Conservation (phyloP, 2,329 filamentous ascomycete genomes). For the Blumeriella jaapii region DNA sequence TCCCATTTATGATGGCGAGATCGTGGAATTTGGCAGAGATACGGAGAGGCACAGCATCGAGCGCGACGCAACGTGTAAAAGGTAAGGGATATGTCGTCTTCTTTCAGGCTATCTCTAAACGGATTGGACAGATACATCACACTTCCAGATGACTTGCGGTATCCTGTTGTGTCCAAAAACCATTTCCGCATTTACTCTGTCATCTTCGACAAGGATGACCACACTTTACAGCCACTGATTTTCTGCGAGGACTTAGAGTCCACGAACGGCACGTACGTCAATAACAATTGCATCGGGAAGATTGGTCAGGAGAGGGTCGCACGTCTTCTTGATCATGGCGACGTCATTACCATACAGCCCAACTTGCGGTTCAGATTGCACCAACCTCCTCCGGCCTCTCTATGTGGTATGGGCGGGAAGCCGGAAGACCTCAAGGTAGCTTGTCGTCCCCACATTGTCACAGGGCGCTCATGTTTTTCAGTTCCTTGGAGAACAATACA, state of each 20-base stretch:
- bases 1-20: neutral
- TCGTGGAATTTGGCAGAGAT: constrained; percentile 2
- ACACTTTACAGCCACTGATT: constrained; percentile 29
- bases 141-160: neutral
- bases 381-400: constrained; percentile 16
- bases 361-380: constrained; percentile 29
- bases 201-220: constrained; percentile 33
- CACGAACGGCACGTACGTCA: constrained; percentile 42
- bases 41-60: neutral
- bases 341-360: constrained; percentile 33
- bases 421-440: constrained; percentile 29
- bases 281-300: constrained; percentile 34
- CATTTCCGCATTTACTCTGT: constrained; percentile 46
- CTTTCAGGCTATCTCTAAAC: too few relatives aligned
- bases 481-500: constrained; percentile 37
- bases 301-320: constrained; percentile 28
- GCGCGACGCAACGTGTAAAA: neutral
- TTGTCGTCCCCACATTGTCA: neutral
- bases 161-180: constrained; percentile 34
- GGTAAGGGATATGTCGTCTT: neutral
- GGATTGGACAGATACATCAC: neutral
- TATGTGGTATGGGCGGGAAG: constrained; percentile 19
- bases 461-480: constrained; percentile 17
- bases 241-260: constrained; percentile 47
- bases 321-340: constrained; percentile 39